These are phyloP conservation scores for Axilococcus clingmanii DNA, from an alignment of 139 green algal genomes.

Conservation along the genomic window DNA sequence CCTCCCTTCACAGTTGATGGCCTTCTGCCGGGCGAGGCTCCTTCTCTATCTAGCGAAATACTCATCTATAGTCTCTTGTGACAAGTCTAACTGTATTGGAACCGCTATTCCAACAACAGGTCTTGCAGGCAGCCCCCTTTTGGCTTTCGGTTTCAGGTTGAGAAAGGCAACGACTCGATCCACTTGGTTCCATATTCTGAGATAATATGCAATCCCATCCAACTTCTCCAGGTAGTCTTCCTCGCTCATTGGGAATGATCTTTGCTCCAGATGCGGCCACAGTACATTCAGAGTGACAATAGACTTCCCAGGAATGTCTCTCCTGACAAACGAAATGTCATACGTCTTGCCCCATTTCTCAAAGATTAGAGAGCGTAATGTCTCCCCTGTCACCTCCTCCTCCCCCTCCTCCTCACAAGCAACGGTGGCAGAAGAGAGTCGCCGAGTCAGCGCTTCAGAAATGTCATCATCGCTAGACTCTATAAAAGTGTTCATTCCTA, in stretches of 20 bases:
- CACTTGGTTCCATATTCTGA: slow-evolving; percentile 21
- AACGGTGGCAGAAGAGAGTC: neutral
- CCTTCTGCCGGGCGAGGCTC: no score
- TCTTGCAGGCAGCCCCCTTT: slow-evolving; percentile 22
- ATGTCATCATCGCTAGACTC: neutral
- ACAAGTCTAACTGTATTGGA: slow-evolving; percentile 26
- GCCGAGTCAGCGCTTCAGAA: neutral
- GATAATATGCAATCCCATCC: slow-evolving; percentile 23
- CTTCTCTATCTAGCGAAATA: slow-evolving; percentile 16
- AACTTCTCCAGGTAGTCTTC: slow-evolving; percentile 36
- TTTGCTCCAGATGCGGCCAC: slow-evolving; percentile 26
- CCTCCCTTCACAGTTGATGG: no score
- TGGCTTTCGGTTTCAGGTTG: slow-evolving; percentile 10
- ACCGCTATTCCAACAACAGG: slow-evolving; percentile 35
- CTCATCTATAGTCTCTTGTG: slow-evolving; percentile 10
- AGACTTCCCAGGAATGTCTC: slow-evolving; percentile 22
- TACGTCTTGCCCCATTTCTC: slow-evolving; percentile 23
- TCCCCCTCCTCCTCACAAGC: neutral
- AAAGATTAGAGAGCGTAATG: slow-evolving; percentile 12
- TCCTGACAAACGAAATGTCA: slow-evolving; percentile 28
- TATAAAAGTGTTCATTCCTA: neutral
- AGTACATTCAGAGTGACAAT: slow-evolving; percentile 22
- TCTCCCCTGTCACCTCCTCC: slow-evolving; percentile 5
- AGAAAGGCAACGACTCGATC: slow-evolving; percentile 21
- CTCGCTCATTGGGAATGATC: slow-evolving; percentile 33